Base-by-base conservation (phyloP, 78 protist species). In the Mantamonas sphyraenae region DNA sequence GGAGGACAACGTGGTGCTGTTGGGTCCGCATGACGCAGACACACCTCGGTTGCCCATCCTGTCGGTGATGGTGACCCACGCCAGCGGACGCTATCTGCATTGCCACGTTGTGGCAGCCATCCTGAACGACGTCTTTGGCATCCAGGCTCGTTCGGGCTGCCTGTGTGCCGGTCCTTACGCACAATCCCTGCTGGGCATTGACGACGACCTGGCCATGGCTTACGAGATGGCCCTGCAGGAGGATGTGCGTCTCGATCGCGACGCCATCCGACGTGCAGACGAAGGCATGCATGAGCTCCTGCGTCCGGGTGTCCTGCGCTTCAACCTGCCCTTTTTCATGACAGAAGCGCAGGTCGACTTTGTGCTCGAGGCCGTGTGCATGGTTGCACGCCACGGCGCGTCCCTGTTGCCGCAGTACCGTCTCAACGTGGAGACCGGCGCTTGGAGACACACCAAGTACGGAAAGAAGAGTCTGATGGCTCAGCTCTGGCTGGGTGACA, bases 101-200 rank as follows among this genome's bases (percentile, higher is more conserved):
- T 76, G 87, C 79, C 81, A 83, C 74, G 89, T 77, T 79, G 82
- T 90, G 30, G 28, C 74, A n/a, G 57, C 72, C n/a, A 79, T 93
- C 22, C 81, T 93, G 59, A 90, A 89, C 71, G 97, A 93, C 73
- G 71, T 93, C 38, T 93, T 90, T 77, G 97, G 97, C 64, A 81
- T 93, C 34, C 97, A 93, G 79, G 80, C 43, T 2, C 79, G 95
- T 40, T 82, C 84, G 34, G 94, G 97, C 38, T 93, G 97, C 71
- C 75, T 80, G 42, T 93, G 97, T 50, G 95, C 97, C 26, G 96
- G 97, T 2, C 95, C 96, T 2, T 89, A 89, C 66, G 86, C 82
- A 8, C 81, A 73, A 30, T 30, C 51, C n/a, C 79, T 91, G 50
- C 73, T 90, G 33, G 90, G 89, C 31, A 62, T 91, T 42, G 64